Conservation (phyloP, 176 grass and related monocot genomes). For the Raddia distichophylla region DNA sequence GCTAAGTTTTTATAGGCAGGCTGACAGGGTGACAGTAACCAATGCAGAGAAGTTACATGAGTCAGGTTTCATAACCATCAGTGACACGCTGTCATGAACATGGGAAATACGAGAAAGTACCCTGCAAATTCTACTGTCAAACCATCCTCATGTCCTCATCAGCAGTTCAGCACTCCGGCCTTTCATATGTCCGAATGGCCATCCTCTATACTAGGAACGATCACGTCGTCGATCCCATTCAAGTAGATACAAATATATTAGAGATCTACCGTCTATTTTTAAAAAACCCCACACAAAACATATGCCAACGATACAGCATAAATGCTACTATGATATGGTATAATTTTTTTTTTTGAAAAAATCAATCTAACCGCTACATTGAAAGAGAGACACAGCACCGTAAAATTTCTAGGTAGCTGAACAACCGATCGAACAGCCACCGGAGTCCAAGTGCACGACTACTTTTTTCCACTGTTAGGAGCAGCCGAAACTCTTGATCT, state of each 20-base stretch:
- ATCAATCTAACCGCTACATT: no score
- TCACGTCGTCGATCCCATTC: background rate
- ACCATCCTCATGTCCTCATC: background rate
- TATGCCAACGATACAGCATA: no score
- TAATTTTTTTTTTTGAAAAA: no score
- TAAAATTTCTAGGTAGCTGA: no score
- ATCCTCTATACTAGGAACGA: background rate
- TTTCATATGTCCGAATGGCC: background rate
- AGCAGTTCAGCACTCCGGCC: background rate
- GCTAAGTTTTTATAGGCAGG: no score
- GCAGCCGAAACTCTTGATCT: background rate
- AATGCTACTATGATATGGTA: no score
- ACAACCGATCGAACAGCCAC: background rate
- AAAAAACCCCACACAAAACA: no score
- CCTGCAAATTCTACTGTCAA: background rate
- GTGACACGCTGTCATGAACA: background rate
- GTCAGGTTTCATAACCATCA: background rate
- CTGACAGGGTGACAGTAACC: no score
- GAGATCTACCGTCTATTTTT: no score
- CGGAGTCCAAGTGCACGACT: constrained; percentile 4
- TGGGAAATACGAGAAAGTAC: background rate
- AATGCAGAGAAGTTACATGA: background rate
- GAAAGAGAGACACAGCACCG: no score
- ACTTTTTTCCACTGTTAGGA: constrained; percentile 21
- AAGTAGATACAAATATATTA: background rate